A percentile compares a stretch with the other conserved stretches of the same genome.
phyloP scores from a whole-genome alignment of 2,329 filamentous ascomycete species.

The Sclerotinia glacialis region DNA sequence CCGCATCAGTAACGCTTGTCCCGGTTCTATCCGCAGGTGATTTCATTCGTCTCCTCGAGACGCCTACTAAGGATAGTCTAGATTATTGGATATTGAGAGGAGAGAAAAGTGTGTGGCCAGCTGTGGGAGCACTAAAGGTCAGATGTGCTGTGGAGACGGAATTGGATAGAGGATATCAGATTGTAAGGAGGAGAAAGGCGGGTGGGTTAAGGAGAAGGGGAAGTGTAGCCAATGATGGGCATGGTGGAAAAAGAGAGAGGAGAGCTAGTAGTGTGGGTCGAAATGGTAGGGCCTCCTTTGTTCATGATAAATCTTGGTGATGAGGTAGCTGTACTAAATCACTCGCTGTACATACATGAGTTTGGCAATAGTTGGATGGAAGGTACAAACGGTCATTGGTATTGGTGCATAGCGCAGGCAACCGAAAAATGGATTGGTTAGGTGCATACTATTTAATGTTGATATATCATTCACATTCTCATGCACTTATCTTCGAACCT shows the following conservation, averaged over 20 bases:
- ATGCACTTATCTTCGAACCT: background rate
- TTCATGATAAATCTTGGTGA: background rate
- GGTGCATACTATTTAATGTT: background rate
- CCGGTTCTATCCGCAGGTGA: conserved; percentile 72
- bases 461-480: background rate
- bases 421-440: background rate
- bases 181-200: conserved; percentile 57
- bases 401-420: background rate
- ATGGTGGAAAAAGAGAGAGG: conserved; percentile 32
- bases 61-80: conserved; percentile 70
- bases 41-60: conserved; percentile 77
- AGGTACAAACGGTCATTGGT: background rate
- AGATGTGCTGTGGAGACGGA: conserved; percentile 84
- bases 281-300: conserved; percentile 26
- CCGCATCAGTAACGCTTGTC: conserved; percentile 75
- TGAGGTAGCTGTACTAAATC: background rate
- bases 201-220: conserved; percentile 38
- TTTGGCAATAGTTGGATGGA: background rate
- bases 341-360: background rate
- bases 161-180: conserved; percentile 79
- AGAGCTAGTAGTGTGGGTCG: conserved; percentile 35
- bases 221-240: conserved; percentile 36
- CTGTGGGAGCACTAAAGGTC: conserved; percentile 76
- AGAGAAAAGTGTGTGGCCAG: conserved; percentile 88
- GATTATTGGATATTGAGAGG: conserved; percentile 84